Conservation (phyloP, 805 yeast species). For the Cyberlindnera sargentensis region DNA sequence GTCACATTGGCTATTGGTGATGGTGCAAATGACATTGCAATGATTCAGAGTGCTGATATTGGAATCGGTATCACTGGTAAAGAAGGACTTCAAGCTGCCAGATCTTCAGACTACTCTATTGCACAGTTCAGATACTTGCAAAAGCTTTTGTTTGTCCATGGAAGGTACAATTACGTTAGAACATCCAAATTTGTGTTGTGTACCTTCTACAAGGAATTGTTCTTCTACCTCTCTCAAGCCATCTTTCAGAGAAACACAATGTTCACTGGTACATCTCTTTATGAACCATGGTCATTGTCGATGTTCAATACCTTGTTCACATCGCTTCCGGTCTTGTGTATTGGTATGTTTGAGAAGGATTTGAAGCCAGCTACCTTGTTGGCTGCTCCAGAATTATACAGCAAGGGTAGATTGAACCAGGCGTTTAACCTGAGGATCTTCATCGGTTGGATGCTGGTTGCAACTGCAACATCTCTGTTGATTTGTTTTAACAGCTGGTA, state of each 20-base stretch:
- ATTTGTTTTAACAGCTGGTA: conserved; percentile 60
- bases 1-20: conserved; percentile 97
- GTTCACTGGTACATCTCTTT: conserved; percentile 89
- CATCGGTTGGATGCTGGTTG: conserved; percentile 70
- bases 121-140: conserved; percentile 86
- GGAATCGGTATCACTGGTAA: conserved; percentile 97
- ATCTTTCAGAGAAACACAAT: conserved; percentile 79
- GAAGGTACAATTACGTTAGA: conserved; percentile 89
- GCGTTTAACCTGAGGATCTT: conserved; percentile 69
- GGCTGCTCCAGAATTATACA: conserved; percentile 87
- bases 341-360: conserved; percentile 96
- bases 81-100: conserved; percentile 95
- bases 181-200: conserved; percentile 87
- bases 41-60: conserved; percentile 98
- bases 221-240: conserved; percentile 85
- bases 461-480: conserved; percentile 64
- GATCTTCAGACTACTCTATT: conserved; percentile 90
- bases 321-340: conserved; percentile 80
- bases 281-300: conserved; percentile 93
- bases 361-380: conserved; percentile 79
- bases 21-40: conserved; percentile 98
- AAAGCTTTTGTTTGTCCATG: conserved; percentile 85
- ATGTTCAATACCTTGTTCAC: conserved; percentile 97
- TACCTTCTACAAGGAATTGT: conserved; percentile 89
- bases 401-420: conserved; percentile 65